Evolutionary conservation across 805 yeast genomes (phyloP).

Genomic region (Isabelozyma gotoi): DNA sequence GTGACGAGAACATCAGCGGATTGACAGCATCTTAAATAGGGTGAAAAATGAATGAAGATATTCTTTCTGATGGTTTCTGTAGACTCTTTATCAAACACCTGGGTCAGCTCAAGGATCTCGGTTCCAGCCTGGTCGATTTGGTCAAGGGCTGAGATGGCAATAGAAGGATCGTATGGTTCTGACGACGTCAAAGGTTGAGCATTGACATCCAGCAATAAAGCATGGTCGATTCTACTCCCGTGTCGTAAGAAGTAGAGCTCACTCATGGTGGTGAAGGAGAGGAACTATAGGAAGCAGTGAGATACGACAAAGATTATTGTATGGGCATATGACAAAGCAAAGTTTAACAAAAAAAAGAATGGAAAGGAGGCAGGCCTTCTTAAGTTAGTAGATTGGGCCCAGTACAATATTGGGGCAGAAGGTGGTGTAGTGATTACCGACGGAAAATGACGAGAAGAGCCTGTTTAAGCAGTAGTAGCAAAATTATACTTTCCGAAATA

Average conservation of each 20-base stretch:
- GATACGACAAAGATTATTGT: background rate
- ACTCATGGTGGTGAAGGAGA: conserved; percentile 21
- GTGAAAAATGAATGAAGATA: conserved; percentile 40
- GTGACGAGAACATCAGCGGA: conserved; percentile 40
- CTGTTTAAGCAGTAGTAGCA: no score
- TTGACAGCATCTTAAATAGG: conserved; percentile 45
- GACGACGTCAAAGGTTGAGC: conserved; percentile 29
- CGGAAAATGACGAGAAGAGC: no score
- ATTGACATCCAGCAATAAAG: conserved; percentile 18
- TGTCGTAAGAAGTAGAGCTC: conserved; percentile 46
- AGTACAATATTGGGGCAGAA: no score
- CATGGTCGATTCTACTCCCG: conserved; percentile 42
- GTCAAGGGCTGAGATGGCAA: conserved; percentile 24
- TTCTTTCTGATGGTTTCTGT: conserved; percentile 22
- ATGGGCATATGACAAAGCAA: background rate
- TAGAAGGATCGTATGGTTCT: conserved; percentile 37
- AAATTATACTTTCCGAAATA: no score
- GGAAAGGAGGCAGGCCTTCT: no score
- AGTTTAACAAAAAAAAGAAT: no score
- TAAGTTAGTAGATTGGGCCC: no score
- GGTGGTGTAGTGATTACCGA: no score
- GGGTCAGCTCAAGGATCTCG: conserved; percentile 22
- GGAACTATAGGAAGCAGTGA: background rate
- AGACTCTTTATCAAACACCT: conserved; percentile 14
- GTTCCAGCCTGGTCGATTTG: conserved; percentile 29